A percentile compares a stretch with the other conserved stretches of the same genome.
These are phyloP conservation scores for Hirsutella rhossiliensis DNA, from an alignment of 2,329 filamentous ascomycete genomes.

Conservation along the genomic window DNA sequence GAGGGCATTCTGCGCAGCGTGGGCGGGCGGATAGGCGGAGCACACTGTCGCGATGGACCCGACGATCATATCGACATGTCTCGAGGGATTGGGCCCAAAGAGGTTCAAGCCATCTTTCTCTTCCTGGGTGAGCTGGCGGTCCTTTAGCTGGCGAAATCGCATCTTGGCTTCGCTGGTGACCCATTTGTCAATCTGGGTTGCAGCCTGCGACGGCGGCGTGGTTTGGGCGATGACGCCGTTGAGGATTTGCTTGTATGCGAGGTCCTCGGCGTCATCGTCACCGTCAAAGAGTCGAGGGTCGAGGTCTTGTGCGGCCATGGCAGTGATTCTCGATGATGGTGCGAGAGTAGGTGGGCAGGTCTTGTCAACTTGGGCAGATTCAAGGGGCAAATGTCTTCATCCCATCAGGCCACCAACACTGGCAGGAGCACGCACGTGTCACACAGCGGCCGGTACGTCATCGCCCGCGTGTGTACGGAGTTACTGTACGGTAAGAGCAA, in stretches of 20 bases:
- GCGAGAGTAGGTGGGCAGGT: no score
- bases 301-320: conserved; percentile 1
- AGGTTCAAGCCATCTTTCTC: conserved; percentile 1
- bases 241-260: conserved; percentile 4
- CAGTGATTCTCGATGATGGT: no score
- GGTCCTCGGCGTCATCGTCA: conserved; percentile 4
- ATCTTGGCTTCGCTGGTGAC: conserved; percentile 3
- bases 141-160: not conserved
- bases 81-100: conserved; percentile 3
- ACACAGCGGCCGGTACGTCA: no score
- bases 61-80: conserved; percentile 4
- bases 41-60: conserved; percentile 2
- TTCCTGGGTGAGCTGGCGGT: not conserved
- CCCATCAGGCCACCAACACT: no score
- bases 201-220: conserved; percentile 1
- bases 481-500: no score
- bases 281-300: conserved; percentile 4
- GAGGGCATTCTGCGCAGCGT: conserved; percentile 2
- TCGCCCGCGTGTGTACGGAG: no score
- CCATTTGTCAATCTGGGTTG: conserved; percentile 4
- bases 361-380: no score
- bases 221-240: not conserved
- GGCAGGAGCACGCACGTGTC: no score
- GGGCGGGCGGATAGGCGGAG: conserved; percentile 3
- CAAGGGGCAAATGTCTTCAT: no score